Evolutionary conservation across 192 early-diverging fungal species (phyloP), one percentile per base, ranked within the genome.

Genomic region (Coemansia sp.): DNA sequence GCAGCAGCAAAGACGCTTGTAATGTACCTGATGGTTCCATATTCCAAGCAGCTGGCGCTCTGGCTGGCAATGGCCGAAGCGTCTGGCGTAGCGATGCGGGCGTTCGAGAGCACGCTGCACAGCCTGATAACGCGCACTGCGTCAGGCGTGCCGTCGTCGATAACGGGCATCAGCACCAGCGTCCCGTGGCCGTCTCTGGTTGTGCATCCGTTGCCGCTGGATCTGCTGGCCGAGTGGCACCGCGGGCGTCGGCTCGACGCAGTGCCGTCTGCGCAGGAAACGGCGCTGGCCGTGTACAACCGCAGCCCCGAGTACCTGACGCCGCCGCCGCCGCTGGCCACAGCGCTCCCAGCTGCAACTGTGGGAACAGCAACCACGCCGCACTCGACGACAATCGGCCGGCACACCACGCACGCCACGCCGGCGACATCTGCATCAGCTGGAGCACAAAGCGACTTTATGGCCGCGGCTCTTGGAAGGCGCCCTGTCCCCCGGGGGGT

Each of bases 191-290:
- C 77, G 1, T 51, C 77, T 7, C 42, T 80, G 49, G 62, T 72
- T 11, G 63, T 75, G 51, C 72, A 80, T 25, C 77, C 77, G 51
- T 66, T 80, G 65, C 68, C 77, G 4, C 66, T 75, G 16, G 70
- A 78, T 32, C 38, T 51, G n/a, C 33, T 78, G 32, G 38, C 40
- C 55, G 60, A 61, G 20, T 60, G 63, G 51, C 54, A 52, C 58
- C 18, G 30, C n/a, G 70, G 67, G 4, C 58, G 61, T 1, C 70
- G 71, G 8, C 60, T 56, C 57, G 20, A 20, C 1, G 31, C n/a
- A 18, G 57, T 45, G 30, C 66, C 69, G 33, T 63, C 65, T 14
- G 56, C 72, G 17, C 58, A 66, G 16, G 60, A 63, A 14, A 74
- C 69, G 0, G 77, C 77, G 3, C 55, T 75, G 62, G 49, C 64